phyloP scores from a whole-genome alignment of 176 grass and related monocot species.

The Cocos nucifera region DNA sequence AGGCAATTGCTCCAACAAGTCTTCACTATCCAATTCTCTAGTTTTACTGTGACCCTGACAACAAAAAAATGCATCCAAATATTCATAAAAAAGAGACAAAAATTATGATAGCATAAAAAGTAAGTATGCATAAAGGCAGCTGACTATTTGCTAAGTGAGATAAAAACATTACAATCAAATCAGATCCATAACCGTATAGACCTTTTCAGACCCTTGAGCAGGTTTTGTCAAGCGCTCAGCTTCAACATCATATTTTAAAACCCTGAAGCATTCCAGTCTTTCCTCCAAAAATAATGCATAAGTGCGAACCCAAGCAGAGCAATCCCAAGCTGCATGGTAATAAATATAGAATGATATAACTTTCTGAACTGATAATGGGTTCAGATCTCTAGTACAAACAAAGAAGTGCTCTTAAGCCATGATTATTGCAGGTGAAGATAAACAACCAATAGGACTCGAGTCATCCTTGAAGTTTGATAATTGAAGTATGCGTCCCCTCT shows the following conservation, averaged over 20 bases:
- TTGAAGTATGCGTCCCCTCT: conserved; percentile 73
- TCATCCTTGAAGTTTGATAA: conserved; percentile 95
- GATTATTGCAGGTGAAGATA: conserved; percentile 2
- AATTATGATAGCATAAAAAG: too few species aligned
- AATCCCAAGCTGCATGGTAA: conserved; percentile 71
- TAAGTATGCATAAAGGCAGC: too few species aligned
- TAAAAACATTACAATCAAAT: not conserved
- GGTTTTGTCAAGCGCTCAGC: conserved; percentile 71
- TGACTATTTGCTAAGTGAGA: too few species aligned
- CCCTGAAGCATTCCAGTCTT: conserved; percentile 87
- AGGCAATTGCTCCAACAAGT: conserved; percentile 80
- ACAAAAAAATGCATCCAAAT: not conserved
- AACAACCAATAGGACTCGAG: conserved; percentile 70
- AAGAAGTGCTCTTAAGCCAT: not conserved
- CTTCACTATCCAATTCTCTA: conserved; percentile 67
- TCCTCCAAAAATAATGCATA: conserved; percentile 88
- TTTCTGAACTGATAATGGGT: too few species aligned
- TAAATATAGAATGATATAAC: conserved; percentile 3
- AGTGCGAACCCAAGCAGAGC: conserved; percentile 83
- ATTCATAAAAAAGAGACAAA: too few species aligned
- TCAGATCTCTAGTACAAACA: not conserved
- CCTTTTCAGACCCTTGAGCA: conserved; percentile 77
- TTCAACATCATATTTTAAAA: conserved; percentile 91
- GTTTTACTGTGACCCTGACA: conserved; percentile 76
- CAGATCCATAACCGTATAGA: conserved; percentile 15